Evolutionary conservation across 1,284 basidiomycete genomes (phyloP).

Genomic region (Vanrija sp.): DNA sequence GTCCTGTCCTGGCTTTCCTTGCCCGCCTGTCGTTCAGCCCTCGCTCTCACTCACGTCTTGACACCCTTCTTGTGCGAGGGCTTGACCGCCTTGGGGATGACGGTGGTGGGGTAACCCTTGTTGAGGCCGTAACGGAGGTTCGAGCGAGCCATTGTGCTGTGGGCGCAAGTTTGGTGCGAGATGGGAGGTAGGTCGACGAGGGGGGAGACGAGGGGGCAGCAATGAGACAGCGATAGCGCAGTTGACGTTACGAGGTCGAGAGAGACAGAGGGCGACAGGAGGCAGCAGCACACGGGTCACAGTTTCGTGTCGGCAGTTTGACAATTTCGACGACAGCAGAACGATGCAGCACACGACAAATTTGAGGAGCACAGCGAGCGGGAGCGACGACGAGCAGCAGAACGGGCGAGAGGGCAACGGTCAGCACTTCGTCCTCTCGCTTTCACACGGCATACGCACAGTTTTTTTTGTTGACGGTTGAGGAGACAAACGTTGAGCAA

Average conservation of each 20-base stretch:
- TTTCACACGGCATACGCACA: neutral
- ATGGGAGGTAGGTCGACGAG: neutral
- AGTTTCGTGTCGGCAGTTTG: neutral
- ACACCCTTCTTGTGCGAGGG: conserved; percentile 92
- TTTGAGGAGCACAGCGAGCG: neutral
- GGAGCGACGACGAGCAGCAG: neutral
- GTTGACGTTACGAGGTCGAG: neutral
- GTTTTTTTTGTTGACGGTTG: conserved; percentile 4
- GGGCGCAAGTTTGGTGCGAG: neutral
- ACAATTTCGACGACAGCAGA: neutral
- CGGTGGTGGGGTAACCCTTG: conserved; percentile 88
- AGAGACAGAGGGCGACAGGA: neutral
- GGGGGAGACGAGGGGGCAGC: neutral
- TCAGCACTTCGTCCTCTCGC: conserved; percentile 9
- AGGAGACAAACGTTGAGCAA: neutral
- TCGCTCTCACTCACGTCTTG: conserved; percentile 50
- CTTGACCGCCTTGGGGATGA: conserved; percentile 71
- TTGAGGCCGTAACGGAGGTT: conserved; percentile 88
- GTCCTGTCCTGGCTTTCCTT: neutral
- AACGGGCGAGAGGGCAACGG: conserved; percentile 3
- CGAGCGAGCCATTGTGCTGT: conserved; percentile 44
- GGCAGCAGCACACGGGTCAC: neutral
- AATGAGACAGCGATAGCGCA: neutral
- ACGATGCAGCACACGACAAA: no score
- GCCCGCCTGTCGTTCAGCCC: neutral